phyloP scores from a whole-genome alignment of 1,284 basidiomycete genomes.

The Inonotus obliquus region DNA sequence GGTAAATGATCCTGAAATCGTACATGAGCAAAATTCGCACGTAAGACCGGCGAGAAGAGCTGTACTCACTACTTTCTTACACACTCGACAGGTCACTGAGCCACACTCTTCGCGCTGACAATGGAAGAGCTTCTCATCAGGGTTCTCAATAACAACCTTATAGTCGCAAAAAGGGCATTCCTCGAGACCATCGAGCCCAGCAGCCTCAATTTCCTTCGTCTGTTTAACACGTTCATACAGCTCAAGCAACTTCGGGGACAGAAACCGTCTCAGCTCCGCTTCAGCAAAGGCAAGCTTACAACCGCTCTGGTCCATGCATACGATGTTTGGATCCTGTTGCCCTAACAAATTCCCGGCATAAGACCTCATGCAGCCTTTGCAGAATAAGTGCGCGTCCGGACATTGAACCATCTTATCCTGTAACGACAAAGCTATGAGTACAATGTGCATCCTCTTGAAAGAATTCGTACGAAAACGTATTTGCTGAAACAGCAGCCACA shows the following conservation, averaged over 20 bases:
- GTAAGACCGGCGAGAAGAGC: neutral
- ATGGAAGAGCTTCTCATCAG: constrained; percentile 70
- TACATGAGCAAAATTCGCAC: constrained; percentile 4
- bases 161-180: constrained; percentile 87
- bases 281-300: constrained; percentile 68
- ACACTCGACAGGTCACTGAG: constrained; percentile 70
- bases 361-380: constrained; percentile 49
- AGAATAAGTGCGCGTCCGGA: constrained; percentile 76
- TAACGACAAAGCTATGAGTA: constrained; percentile 13
- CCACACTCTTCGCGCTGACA: constrained; percentile 73
- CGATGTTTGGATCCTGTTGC: constrained; percentile 46
- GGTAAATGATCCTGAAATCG: constrained; percentile 74
- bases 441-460: neutral
- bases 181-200: constrained; percentile 69
- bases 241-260: constrained; percentile 55
- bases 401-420: constrained; percentile 83
- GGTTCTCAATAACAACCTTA: constrained; percentile 75
- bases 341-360: constrained; percentile 49
- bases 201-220: constrained; percentile 71
- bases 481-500: constrained; percentile 80
- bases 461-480: constrained; percentile 60
- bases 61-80: constrained; percentile 62
- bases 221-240: constrained; percentile 77
- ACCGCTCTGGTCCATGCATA: constrained; percentile 78
- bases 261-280: constrained; percentile 59